Conservation (phyloP, 179 eudicot genomes). For the Gypsophila paniculata region DNA sequence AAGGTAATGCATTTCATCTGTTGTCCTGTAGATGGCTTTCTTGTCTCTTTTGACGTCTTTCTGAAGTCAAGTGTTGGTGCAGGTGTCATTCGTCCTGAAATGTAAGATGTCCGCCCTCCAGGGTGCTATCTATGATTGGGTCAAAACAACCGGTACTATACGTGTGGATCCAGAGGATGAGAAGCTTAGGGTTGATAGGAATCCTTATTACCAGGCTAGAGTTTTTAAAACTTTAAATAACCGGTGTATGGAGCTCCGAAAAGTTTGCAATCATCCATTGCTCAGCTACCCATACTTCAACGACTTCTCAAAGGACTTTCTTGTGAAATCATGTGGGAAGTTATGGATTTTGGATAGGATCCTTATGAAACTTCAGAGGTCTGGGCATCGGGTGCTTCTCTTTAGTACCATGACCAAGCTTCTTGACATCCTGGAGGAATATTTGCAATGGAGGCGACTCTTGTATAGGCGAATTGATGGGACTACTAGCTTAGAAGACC, state of each 20-base stretch:
- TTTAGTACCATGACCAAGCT: conserved; percentile 99
- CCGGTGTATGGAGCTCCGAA: conserved; percentile 94
- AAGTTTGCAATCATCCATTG: conserved; percentile 94
- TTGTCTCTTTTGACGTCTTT: conserved; percentile 4
- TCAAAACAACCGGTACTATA: conserved; percentile 87
- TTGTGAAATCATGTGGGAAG: conserved; percentile 93
- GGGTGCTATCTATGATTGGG: conserved; percentile 90
- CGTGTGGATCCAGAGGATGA: conserved; percentile 98
- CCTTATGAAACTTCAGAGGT: conserved; percentile 84
- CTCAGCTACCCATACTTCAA: conserved; percentile 79
- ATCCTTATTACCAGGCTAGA: conserved; percentile 70
- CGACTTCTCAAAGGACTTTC: conserved; percentile 85
- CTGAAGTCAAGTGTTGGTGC: conserved; percentile 26
- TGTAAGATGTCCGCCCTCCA: conserved; percentile 97
- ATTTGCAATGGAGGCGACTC: conserved; percentile 91
- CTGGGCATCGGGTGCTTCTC: conserved; percentile 97
- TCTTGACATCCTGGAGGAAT: conserved; percentile 87
- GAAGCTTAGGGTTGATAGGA: conserved; percentile 56
- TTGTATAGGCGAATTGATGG: conserved; percentile 94
- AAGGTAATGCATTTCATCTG: conserved; percentile 49
- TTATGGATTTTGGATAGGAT: conserved; percentile 87
- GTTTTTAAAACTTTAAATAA: conserved; percentile 59
- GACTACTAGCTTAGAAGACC: conserved; percentile 88
- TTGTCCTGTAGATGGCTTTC: neutral
- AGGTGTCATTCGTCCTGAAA: conserved; percentile 83